These are phyloP conservation scores for Cytospora piceae DNA, from an alignment of 2,329 filamentous ascomycete genomes.

Conservation along the genomic window DNA sequence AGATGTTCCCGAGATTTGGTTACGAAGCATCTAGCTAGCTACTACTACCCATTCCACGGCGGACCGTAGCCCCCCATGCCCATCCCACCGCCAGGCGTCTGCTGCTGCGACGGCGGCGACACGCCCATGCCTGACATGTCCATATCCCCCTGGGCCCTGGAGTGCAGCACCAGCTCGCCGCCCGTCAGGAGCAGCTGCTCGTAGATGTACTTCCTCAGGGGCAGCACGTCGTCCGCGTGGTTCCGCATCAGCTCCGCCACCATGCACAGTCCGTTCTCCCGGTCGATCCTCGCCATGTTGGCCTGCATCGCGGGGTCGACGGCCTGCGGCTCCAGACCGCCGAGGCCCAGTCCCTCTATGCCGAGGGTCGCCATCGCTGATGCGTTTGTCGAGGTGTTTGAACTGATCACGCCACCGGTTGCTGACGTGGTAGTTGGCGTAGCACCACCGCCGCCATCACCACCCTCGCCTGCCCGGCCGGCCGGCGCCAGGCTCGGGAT, in stretches of 20 bases:
- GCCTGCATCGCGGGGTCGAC: slow-evolving; percentile 48
- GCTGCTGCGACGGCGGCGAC: neutral
- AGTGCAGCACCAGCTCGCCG: slow-evolving; percentile 46
- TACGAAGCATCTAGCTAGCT: neutral
- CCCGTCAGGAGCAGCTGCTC: slow-evolving; percentile 56
- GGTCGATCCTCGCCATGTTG: slow-evolving; percentile 55
- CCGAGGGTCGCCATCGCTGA: slow-evolving; percentile 30
- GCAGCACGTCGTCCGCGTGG: slow-evolving; percentile 45
- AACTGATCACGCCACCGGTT: neutral
- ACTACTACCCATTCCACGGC: neutral
- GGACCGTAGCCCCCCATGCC: neutral
- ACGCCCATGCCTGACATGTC: neutral
- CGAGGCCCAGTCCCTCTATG: slow-evolving; percentile 43
- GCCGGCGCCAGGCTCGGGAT: slow-evolving; percentile 2
- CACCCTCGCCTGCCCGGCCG: slow-evolving; percentile 16
- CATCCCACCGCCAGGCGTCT: neutral
- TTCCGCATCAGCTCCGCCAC: slow-evolving; percentile 58
- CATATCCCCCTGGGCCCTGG: slow-evolving; percentile 30
- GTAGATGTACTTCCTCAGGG: slow-evolving; percentile 46
- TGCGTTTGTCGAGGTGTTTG: slow-evolving; percentile 9
- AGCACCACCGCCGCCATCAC: slow-evolving; percentile 2
- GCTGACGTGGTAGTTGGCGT: neutral
- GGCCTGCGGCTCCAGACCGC: slow-evolving; percentile 49
- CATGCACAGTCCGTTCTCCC: slow-evolving; percentile 65
- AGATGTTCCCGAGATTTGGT: no score